phyloP scores from a whole-genome alignment of 2,329 filamentous ascomycete genomes.

The Aspergillus persii region DNA sequence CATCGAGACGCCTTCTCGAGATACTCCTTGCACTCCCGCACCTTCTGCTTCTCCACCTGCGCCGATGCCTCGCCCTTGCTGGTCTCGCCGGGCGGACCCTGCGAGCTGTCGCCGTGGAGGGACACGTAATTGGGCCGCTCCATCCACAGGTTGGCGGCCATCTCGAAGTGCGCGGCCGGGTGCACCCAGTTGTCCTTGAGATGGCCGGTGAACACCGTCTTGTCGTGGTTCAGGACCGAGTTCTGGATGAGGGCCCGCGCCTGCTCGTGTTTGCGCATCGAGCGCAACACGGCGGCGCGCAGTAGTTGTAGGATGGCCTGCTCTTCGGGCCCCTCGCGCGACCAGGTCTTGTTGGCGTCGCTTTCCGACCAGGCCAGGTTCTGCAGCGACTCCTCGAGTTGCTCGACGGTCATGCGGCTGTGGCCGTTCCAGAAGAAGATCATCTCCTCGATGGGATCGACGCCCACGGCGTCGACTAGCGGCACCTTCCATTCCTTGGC shows the following conservation, averaged over 20 bases:
- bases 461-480: constrained; percentile 75
- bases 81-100: neutral
- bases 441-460: constrained; percentile 85
- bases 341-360: constrained; percentile 55
- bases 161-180: constrained; percentile 81
- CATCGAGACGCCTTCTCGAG: constrained; percentile 58
- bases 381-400: constrained; percentile 63
- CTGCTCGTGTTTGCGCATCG: constrained; percentile 60
- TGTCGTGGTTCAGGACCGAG: constrained; percentile 61
- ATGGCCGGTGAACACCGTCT: constrained; percentile 51
- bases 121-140: constrained; percentile 50
- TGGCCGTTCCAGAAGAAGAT: constrained; percentile 89
- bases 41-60: constrained; percentile 35
- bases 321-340: constrained; percentile 56
- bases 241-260: constrained; percentile 63
- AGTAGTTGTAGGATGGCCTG: constrained; percentile 65
- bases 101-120: constrained; percentile 26
- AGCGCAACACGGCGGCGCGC: constrained; percentile 63
- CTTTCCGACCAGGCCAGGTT: constrained; percentile 68
- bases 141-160: constrained; percentile 77
- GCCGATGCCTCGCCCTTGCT: constrained; percentile 5
- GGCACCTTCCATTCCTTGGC: constrained; percentile 65
- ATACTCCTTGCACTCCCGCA: constrained; percentile 55
- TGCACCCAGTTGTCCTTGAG: constrained; percentile 58
- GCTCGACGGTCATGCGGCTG: constrained; percentile 69